Evolutionary conservation across 2,329 filamentous ascomycete genomes (phyloP).

Genomic region (Colletotrichum sp.): DNA sequence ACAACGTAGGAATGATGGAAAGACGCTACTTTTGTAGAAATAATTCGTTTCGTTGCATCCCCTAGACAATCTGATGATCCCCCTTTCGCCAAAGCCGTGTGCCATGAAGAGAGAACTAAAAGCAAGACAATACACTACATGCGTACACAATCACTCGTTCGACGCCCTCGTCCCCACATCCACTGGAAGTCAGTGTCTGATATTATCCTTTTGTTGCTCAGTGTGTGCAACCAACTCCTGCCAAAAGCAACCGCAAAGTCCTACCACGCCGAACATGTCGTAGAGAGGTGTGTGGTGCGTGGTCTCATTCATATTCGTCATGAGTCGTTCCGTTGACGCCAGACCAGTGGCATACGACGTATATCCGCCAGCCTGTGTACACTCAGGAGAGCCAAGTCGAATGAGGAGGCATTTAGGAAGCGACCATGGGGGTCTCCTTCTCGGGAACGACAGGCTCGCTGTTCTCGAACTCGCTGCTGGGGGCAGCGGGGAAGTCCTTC

Average conservation of each 20-base stretch:
- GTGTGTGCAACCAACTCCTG: conserved; percentile 15
- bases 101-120: conserved; percentile 20
- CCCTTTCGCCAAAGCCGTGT: conserved; percentile 21
- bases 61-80: conserved; percentile 23
- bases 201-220: conserved; percentile 20
- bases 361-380: conserved; percentile 8
- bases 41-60: conserved; percentile 1
- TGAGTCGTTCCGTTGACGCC: conserved; percentile 22
- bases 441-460: conserved; percentile 28
- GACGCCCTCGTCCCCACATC: neutral
- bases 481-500: conserved; percentile 25
- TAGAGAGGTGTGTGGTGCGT: conserved; percentile 6
- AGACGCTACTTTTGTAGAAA: neutral
- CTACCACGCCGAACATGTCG: conserved; percentile 8
- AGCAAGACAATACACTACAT: conserved; percentile 21
- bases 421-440: conserved; percentile 27
- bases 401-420: conserved; percentile 19
- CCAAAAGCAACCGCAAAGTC: conserved; percentile 10
- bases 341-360: conserved; percentile 12
- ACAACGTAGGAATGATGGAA: neutral
- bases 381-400: conserved; percentile 15
- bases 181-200: conserved; percentile 1
- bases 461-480: conserved; percentile 16
- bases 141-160: conserved; percentile 16
- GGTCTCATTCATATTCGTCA: conserved; percentile 16